Conservation (phyloP, 345 rosid species). For the Acer saccharum region DNA sequence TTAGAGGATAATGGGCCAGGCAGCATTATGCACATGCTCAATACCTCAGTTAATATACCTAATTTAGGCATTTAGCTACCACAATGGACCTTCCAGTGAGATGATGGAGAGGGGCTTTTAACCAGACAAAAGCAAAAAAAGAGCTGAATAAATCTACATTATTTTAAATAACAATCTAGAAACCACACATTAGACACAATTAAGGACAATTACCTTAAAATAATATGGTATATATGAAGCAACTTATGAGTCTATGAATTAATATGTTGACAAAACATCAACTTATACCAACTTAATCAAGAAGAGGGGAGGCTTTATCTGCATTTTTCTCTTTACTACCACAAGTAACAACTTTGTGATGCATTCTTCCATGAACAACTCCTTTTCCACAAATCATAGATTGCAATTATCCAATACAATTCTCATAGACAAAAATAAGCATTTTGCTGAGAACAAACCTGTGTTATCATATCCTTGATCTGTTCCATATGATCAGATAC, state of each 20-base stretch:
- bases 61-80: too few relatives aligned
- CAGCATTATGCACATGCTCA: not conserved
- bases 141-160: not conserved
- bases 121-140: not conserved
- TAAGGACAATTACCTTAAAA: not conserved
- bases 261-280: not conserved
- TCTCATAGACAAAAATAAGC: not conserved
- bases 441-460: conserved; percentile 39
- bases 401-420: not conserved
- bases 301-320: not conserved
- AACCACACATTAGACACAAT: not conserved
- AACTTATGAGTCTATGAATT: not conserved
- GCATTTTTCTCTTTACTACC: not conserved
- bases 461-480: conserved; percentile 67
- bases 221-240: not conserved
- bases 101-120: not conserved
- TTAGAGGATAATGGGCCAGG: not conserved
- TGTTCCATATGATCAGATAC: conserved; percentile 80
- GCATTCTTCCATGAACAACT: not conserved
- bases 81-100: not conserved
- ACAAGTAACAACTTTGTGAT: not conserved
- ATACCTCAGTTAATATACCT: not conserved
- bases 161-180: not conserved
- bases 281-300: not conserved
- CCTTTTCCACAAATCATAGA: not conserved